A percentile compares a stretch with the other conserved stretches of the same genome.
Conservation (phyloP, 2,329 filamentous ascomycete species). For the Monilinia aucupariae region DNA sequence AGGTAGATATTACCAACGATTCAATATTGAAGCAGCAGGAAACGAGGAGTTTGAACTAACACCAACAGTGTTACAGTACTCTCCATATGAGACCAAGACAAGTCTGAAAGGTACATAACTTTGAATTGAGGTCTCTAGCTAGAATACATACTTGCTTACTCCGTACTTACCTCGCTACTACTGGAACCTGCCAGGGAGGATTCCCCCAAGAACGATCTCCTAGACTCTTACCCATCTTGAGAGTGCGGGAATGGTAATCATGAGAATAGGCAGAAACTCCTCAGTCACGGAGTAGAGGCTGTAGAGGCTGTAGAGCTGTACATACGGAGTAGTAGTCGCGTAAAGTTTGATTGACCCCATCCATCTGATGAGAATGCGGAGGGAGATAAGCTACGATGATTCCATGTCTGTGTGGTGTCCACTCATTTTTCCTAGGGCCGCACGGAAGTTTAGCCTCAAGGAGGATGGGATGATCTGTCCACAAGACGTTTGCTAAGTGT, state of each 20-base stretch:
- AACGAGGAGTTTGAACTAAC: background rate
- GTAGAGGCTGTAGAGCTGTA: background rate
- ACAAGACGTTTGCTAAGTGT: conserved; percentile 1
- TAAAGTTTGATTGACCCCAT: background rate
- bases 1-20: background rate
- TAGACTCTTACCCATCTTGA: background rate
- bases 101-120: background rate
- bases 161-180: no score
- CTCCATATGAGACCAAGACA: background rate
- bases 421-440: conserved; percentile 2
- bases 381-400: conserved; percentile 8
- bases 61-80: no score
- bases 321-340: no score
- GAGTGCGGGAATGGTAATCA: background rate
- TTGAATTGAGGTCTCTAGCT: background rate
- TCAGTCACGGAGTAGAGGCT: no score
- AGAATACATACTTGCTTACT: background rate
- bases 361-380: conserved; percentile 7
- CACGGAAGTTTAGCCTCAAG: conserved; percentile 8
- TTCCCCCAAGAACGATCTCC: background rate
- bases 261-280: background rate
- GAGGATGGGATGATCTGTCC: conserved; percentile 17
- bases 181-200: background rate
- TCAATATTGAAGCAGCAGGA: background rate
- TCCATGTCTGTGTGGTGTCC: conserved; percentile 5